These are phyloP conservation scores for Periconia digitata DNA, from an alignment of 2,329 filamentous ascomycete genomes.

Conservation along the genomic window DNA sequence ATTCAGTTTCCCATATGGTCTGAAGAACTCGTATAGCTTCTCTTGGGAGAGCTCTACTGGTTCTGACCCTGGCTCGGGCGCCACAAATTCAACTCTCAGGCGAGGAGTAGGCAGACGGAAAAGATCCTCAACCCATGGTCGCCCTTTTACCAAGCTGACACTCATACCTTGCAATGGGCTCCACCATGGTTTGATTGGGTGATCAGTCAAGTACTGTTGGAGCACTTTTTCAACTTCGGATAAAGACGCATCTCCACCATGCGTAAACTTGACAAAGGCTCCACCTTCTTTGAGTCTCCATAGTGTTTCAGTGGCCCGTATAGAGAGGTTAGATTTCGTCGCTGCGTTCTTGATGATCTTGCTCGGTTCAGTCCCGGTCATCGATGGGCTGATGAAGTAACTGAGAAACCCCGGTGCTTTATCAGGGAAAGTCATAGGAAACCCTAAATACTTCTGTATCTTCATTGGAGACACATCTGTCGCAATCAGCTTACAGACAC, in stretches of 20 bases:
- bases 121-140: slow-evolving; percentile 93
- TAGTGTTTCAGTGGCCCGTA: slow-evolving; percentile 78
- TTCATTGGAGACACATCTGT: slow-evolving; percentile 84
- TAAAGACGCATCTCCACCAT: slow-evolving; percentile 50
- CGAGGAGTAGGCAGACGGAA: slow-evolving; percentile 76
- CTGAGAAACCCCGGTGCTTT: slow-evolving; percentile 54
- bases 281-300: slow-evolving; percentile 89
- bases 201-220: slow-evolving; percentile 63
- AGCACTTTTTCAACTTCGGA: slow-evolving; percentile 64
- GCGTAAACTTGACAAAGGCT: slow-evolving; percentile 84
- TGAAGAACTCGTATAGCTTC: slow-evolving; percentile 80
- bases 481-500: background rate
- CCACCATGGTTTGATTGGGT: slow-evolving; percentile 85
- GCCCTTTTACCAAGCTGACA: slow-evolving; percentile 74
- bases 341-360: slow-evolving; percentile 61
- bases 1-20: slow-evolving; percentile 84
- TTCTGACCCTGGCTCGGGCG: slow-evolving; percentile 68
- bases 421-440: slow-evolving; percentile 52
- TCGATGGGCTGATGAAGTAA: slow-evolving; percentile 53
- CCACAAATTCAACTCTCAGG: slow-evolving; percentile 81
- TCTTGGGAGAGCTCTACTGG: slow-evolving; percentile 84
- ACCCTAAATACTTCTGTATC: slow-evolving; percentile 63
- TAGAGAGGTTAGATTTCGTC: slow-evolving; percentile 57
- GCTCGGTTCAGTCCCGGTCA: slow-evolving; percentile 59
- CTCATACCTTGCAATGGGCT: slow-evolving; percentile 77